These are phyloP conservation scores for Cercospora sojina DNA, from an alignment of 2,329 filamentous ascomycete genomes.

Conservation along the genomic window DNA sequence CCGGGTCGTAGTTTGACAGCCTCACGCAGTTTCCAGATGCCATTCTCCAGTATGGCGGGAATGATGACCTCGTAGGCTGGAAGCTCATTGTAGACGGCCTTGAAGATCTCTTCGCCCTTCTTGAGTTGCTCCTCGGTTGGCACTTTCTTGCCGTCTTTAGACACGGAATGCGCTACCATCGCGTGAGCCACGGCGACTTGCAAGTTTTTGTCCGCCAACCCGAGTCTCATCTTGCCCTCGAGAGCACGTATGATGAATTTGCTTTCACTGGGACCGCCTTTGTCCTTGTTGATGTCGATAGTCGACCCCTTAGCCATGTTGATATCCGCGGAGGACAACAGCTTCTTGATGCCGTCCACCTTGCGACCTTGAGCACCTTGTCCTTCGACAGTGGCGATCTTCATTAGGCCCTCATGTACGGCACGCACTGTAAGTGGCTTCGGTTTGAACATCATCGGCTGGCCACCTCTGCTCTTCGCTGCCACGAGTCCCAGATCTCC, in stretches of 20 bases:
- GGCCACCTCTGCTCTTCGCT: conserved; percentile 90
- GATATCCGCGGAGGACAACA: conserved; percentile 85
- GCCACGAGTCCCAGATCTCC: conserved; percentile 93
- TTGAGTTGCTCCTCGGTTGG: conserved; percentile 75
- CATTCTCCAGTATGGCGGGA: conserved; percentile 81
- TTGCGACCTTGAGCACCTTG: conserved; percentile 87
- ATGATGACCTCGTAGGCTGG: conserved; percentile 95
- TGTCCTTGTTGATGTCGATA: conserved; percentile 85
- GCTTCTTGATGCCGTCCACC: conserved; percentile 91
- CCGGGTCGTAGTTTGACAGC: conserved; percentile 90
- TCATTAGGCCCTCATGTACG: conserved; percentile 84
- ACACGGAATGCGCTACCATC: conserved; percentile 77
- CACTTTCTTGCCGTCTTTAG: conserved; percentile 63
- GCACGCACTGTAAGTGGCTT: conserved; percentile 83
- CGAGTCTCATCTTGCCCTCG: conserved; percentile 89
- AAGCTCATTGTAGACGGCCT: conserved; percentile 82
- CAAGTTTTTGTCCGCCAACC: conserved; percentile 87
- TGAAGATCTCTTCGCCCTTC: conserved; percentile 80
- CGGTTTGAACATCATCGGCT: conserved; percentile 97
- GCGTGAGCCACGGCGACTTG: conserved; percentile 88
- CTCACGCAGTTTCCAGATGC: conserved; percentile 77
- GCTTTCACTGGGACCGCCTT: conserved; percentile 89
- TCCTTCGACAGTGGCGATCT: conserved; percentile 81
- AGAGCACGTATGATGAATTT: conserved; percentile 92
- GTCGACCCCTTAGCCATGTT: conserved; percentile 63